Percentiles rank a stretch among this genome's conserved stretches.
phyloP scores from a whole-genome alignment of 2,329 filamentous ascomycete species.

The Aspergillus candidus region DNA sequence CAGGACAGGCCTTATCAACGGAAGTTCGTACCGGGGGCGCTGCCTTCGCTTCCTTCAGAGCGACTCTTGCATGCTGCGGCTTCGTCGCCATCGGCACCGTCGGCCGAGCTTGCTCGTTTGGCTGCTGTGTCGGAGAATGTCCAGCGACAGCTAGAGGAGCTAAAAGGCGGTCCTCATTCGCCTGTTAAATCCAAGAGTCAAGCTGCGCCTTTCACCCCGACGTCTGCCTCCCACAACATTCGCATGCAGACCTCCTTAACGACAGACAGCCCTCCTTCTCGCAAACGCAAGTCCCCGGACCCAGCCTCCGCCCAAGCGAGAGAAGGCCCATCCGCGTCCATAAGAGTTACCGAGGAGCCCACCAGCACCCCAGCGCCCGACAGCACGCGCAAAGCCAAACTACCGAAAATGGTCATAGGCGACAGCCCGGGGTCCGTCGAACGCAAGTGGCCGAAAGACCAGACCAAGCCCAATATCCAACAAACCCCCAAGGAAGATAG shows the following conservation, averaged over 20 bases:
- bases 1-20: constrained; percentile 25
- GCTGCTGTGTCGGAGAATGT: constrained; percentile 6
- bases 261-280: constrained; percentile 26
- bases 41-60: constrained; percentile 43
- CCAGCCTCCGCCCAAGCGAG: constrained; percentile 17
- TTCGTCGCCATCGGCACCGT: constrained; percentile 7
- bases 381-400: constrained; percentile 22
- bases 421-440: constrained; percentile 32
- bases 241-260: constrained; percentile 15
- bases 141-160: background rate
- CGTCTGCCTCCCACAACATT: background rate
- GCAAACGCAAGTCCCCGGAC: constrained; percentile 31
- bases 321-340: background rate
- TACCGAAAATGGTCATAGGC: constrained; percentile 24
- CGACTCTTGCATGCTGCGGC: constrained; percentile 32
- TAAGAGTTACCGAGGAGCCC: constrained; percentile 14
- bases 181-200: constrained; percentile 1
- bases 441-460: constrained; percentile 18
- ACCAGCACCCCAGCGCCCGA: constrained; percentile 13
- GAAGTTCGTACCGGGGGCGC: constrained; percentile 38
- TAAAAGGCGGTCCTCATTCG: background rate
- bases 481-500: constrained; percentile 12
- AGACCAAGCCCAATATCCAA: background rate
- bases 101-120: constrained; percentile 8
- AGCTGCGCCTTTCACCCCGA: background rate